These are phyloP conservation scores for Hypomontagnella submonticulosa DNA, from an alignment of 495 filamentous ascomycete species.

Conservation along the genomic window DNA sequence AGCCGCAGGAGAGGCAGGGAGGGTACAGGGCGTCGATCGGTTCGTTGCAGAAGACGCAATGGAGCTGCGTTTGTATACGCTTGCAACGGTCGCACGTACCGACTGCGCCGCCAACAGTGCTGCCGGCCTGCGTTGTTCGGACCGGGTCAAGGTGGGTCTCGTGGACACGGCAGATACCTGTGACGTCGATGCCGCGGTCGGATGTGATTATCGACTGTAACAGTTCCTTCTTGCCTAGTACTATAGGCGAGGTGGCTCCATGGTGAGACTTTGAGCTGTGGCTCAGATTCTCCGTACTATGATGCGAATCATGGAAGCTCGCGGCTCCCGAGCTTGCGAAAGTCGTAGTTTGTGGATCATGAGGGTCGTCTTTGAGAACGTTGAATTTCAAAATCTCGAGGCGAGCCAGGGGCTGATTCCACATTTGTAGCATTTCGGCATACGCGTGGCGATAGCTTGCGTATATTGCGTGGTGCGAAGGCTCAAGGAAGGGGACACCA, in stretches of 20 bases:
- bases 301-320: constrained; percentile 50
- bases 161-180: constrained; percentile 68
- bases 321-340: constrained; percentile 41
- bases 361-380: constrained; percentile 60
- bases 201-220: constrained; percentile 52
- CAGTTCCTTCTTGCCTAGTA: constrained; percentile 59
- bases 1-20: constrained; percentile 70
- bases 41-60: constrained; percentile 69
- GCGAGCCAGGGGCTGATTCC: constrained; percentile 78
- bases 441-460: constrained; percentile 80
- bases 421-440: constrained; percentile 82
- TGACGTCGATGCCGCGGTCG: constrained; percentile 66
- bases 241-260: constrained; percentile 53
- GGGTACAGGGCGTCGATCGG: constrained; percentile 66
- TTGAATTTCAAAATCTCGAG: constrained; percentile 90
- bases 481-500: constrained; percentile 75
- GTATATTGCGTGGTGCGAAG: constrained; percentile 67
- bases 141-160: constrained; percentile 64
- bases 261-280: constrained; percentile 36
- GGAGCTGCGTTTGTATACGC: constrained; percentile 62
- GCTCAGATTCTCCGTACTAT: constrained; percentile 43
- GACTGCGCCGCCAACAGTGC: constrained; percentile 59
- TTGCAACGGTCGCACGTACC: constrained; percentile 66
- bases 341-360: constrained; percentile 36
- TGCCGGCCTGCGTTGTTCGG: constrained; percentile 52